Percentiles rank a stretch among this genome's conserved stretches.
Conservation (phyloP, 495 filamentous ascomycete species). For the Pyrenula massariospora region DNA sequence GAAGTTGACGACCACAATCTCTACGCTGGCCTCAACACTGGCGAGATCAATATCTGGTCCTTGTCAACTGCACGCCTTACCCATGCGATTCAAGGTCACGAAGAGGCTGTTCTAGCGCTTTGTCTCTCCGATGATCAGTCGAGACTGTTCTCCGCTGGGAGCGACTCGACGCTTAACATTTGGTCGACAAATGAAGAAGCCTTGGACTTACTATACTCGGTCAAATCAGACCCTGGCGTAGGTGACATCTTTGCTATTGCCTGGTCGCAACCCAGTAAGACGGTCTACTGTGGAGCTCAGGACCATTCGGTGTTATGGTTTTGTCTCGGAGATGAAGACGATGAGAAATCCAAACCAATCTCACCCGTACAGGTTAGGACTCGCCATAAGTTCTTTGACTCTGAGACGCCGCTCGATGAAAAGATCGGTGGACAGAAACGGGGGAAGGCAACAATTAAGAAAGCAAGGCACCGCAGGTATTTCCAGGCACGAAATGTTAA, state of each 20-base stretch:
- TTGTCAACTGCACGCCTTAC: slow-evolving; percentile 73
- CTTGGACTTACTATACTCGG: slow-evolving; percentile 67
- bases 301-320: slow-evolving; percentile 70
- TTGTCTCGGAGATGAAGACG: slow-evolving; percentile 40
- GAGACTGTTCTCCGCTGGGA: slow-evolving; percentile 83
- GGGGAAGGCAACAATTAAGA: slow-evolving; percentile 52
- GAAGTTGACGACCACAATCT: slow-evolving; percentile 50
- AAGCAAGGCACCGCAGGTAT: slow-evolving; percentile 15
- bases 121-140: slow-evolving; percentile 61
- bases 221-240: slow-evolving; percentile 89
- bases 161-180: slow-evolving; percentile 87
- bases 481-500: slow-evolving; percentile 72
- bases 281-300: slow-evolving; percentile 84
- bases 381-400: slow-evolving; percentile 73
- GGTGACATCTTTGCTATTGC: slow-evolving; percentile 90
- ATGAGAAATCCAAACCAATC: slow-evolving; percentile 47
- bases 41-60: slow-evolving; percentile 74
- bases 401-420: slow-evolving; percentile 57
- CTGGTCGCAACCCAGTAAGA: slow-evolving; percentile 67
- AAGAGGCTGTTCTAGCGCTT: slow-evolving; percentile 78
- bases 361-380: slow-evolving; percentile 78
- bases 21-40: slow-evolving; percentile 71
- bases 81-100: slow-evolving; percentile 69
- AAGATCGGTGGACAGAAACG: slow-evolving; percentile 27
- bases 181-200: slow-evolving; percentile 38